Evolutionary conservation across 2,329 filamentous ascomycete genomes (phyloP).

Genomic region (Bimuria novae-zelandiae): DNA sequence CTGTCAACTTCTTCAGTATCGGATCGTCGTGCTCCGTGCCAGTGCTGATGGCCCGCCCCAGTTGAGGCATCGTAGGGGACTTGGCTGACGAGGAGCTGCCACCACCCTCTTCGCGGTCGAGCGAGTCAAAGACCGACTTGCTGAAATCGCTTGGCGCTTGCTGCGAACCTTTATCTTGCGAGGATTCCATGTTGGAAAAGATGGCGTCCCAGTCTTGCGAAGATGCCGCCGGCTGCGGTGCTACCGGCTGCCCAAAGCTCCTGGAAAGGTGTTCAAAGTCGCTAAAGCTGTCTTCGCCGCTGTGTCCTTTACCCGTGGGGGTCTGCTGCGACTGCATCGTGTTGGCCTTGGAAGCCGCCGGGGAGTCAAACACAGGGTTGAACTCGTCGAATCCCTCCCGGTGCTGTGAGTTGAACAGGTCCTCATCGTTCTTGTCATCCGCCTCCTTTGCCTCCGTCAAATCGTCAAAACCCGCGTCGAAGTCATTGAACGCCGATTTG

Average conservation of each 20-base stretch:
- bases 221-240: slow-evolving; percentile 47
- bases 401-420: slow-evolving; percentile 68
- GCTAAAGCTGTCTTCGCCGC: slow-evolving; percentile 53
- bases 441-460: slow-evolving; percentile 83
- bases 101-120: slow-evolving; percentile 38
- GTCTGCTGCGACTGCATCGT: slow-evolving; percentile 52
- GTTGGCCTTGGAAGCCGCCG: slow-evolving; percentile 54
- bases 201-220: slow-evolving; percentile 93
- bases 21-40: slow-evolving; percentile 86
- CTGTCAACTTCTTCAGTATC: slow-evolving; percentile 84
- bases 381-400: slow-evolving; percentile 76
- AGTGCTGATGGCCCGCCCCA: slow-evolving; percentile 72
- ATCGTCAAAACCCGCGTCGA: slow-evolving; percentile 80
- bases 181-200: slow-evolving; percentile 76
- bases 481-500: slow-evolving; percentile 69
- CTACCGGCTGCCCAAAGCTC: slow-evolving; percentile 46
- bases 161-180: slow-evolving; percentile 40
- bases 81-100: slow-evolving; percentile 32
- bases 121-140: slow-evolving; percentile 43
- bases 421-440: slow-evolving; percentile 69
- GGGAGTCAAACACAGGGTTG: slow-evolving; percentile 79
- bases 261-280: slow-evolving; percentile 53
- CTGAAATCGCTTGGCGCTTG: slow-evolving; percentile 41
- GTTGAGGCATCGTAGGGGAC: slow-evolving; percentile 45
- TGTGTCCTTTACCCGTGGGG: slow-evolving; percentile 43